phyloP scores from a whole-genome alignment of 208 protist species.

The Balamuthia mandrillaris region DNA sequence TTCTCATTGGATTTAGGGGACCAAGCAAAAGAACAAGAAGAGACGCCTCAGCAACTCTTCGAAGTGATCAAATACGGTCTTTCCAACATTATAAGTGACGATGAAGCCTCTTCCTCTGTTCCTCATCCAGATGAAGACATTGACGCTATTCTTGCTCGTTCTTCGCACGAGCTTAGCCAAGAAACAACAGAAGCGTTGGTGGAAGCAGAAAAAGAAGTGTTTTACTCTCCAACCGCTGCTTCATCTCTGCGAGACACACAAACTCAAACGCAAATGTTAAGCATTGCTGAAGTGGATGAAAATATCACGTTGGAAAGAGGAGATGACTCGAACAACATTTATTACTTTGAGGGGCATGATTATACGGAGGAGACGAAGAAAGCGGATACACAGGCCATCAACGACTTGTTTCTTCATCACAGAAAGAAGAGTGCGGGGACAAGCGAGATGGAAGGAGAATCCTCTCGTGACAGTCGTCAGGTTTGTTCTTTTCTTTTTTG shows the following conservation, averaged over 20 bases:
- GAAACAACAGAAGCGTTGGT: too few species aligned
- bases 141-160: not conserved
- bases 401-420: too few species aligned
- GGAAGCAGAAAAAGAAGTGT: not conserved
- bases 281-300: not conserved
- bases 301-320: not conserved
- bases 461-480: too few species aligned
- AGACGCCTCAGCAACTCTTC: constrained; percentile 15
- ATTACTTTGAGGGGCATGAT: not conserved
- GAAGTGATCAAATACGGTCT: constrained; percentile 17
- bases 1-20: not conserved
- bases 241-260: not conserved
- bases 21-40: not conserved
- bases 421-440: too few species aligned
- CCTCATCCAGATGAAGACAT: not conserved
- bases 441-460: too few species aligned
- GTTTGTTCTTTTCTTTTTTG: too few species aligned
- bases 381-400: too few species aligned
- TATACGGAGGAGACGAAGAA: not conserved
- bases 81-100: not conserved
- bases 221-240: not conserved
- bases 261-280: not conserved
- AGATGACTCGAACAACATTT: not conserved
- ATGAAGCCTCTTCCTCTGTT: not conserved
- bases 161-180: too few species aligned